Base-by-base conservation (phyloP, 306 rosid species). In the Hippophae rhamnoides region DNA sequence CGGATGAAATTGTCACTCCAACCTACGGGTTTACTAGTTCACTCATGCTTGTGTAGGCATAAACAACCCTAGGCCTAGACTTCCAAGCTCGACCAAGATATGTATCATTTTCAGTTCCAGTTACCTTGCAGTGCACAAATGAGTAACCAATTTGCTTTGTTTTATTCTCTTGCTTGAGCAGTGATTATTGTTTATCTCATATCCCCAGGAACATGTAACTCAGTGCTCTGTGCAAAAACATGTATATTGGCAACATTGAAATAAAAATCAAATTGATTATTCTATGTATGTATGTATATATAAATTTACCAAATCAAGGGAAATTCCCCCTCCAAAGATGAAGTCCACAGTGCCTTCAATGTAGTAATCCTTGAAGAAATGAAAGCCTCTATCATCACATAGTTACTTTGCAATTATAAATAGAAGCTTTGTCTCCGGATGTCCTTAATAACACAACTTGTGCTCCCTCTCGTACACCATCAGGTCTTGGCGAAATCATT, bases 51-150 rank as follows among this genome's bases (percentile, higher is more conserved):
- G 74, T 42, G 56, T 80, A 85, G 64, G 94, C 53, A 47, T 47
- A 85, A 5, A 82, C 42, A 31, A 71, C 83, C 63, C 54, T 70
- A 2, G 86, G 67, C 8, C 31, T 10, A 5, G 70, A 1, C 61
- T 58, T 78, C 89, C 92, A 89, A 3, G 84, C 76, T 67, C 96
- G 71, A 0, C 83, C 94, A 43, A 89, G 63, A 41, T 10, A 73
- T 2, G 86, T 47, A 41, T 63, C 74, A 0, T 0, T 43, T 1
- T 81, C 81, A 0, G 60, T 69, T 13, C 90, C 90, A 5, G 60
- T 69, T 1, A 88, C 3, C 5, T 18, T 52, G 43, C 94, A 68
- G 57, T 85, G 90, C 18, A 67, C 90, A 40, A 89, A 89, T 12
- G 82, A 66, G 66, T 58, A 85, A 2, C 66, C 81, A 1, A 27